Percentiles rank a stretch among this genome's conserved stretches.
Evolutionary conservation across 345 rosid species (phyloP).

Genomic region (Ceriops tagal): DNA sequence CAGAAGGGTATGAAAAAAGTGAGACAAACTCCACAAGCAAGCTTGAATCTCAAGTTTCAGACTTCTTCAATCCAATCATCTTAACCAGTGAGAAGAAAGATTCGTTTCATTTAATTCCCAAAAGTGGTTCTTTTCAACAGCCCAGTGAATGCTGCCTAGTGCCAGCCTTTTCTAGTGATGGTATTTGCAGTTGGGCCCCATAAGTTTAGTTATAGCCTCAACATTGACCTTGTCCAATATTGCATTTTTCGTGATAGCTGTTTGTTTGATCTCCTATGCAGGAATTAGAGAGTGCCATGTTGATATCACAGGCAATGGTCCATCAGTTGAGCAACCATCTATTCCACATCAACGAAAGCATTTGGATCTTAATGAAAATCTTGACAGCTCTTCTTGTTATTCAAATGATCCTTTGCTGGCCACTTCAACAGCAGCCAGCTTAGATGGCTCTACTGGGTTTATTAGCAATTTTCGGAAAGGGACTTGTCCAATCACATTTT

Average conservation of each 20-base stretch:
- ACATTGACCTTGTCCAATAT: slow-evolving; percentile 9
- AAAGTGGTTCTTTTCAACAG: slow-evolving; percentile 16
- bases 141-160: slow-evolving; percentile 19
- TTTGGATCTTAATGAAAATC: slow-evolving; percentile 42
- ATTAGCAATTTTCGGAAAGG: slow-evolving; percentile 11
- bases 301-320: slow-evolving; percentile 5
- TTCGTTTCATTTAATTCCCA: slow-evolving; percentile 15
- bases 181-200: slow-evolving; percentile 14
- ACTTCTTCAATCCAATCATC: slow-evolving; percentile 19
- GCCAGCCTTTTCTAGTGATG: slow-evolving; percentile 20
- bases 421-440: slow-evolving; percentile 20
- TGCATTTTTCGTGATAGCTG: not conserved
- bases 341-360: slow-evolving; percentile 12
- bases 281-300: slow-evolving; percentile 18
- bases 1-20: slow-evolving; percentile 8
- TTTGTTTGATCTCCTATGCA: slow-evolving; percentile 16
- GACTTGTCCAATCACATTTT: slow-evolving; percentile 6
- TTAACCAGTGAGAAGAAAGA: slow-evolving; percentile 17
- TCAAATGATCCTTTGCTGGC: slow-evolving; percentile 17
- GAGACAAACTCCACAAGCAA: slow-evolving; percentile 8
- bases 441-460: slow-evolving; percentile 12
- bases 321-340: slow-evolving; percentile 12
- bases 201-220: not conserved
- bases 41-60: slow-evolving; percentile 18
- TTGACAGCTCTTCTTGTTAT: slow-evolving; percentile 31